phyloP scores from a whole-genome alignment of 2,329 filamentous ascomycete genomes.

The Diaporthe nobilis region DNA sequence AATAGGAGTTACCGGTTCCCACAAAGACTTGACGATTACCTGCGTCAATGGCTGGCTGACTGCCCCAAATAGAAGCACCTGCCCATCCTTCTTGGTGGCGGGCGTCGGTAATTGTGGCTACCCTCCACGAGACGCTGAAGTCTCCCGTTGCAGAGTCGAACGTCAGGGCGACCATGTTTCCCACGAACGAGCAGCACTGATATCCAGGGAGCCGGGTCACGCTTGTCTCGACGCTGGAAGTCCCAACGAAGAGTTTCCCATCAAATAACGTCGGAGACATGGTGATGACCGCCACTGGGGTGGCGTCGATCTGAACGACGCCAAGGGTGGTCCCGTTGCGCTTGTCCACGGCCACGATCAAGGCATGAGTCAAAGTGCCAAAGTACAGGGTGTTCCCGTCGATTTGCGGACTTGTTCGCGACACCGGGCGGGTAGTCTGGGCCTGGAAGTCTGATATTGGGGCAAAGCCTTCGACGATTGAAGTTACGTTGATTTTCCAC shows the following conservation, averaged over 20 bases:
- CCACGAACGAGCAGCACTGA: neutral
- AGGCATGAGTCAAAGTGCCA: neutral
- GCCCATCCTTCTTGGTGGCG: neutral
- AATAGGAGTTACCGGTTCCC: neutral
- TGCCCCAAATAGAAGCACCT: neutral
- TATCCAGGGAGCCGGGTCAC: neutral
- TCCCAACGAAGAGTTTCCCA: neutral
- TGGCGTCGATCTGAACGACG: neutral
- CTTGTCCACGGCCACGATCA: neutral
- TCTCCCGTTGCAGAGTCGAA: neutral
- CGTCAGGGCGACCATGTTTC: neutral
- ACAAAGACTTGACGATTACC: neutral
- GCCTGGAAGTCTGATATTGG: neutral
- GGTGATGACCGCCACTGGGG: neutral
- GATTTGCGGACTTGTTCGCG: neutral
- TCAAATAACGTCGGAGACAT: neutral
- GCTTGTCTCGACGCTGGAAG: neutral
- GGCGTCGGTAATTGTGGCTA: neutral
- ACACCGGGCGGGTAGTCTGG: neutral
- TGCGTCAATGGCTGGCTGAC: neutral
- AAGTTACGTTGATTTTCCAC: neutral
- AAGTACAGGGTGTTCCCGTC: neutral
- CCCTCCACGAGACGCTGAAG: neutral
- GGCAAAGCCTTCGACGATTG: neutral
- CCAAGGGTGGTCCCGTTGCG: neutral